Base-by-base conservation (phyloP, 1,284 basidiomycete species). In the Irpex sp. region DNA sequence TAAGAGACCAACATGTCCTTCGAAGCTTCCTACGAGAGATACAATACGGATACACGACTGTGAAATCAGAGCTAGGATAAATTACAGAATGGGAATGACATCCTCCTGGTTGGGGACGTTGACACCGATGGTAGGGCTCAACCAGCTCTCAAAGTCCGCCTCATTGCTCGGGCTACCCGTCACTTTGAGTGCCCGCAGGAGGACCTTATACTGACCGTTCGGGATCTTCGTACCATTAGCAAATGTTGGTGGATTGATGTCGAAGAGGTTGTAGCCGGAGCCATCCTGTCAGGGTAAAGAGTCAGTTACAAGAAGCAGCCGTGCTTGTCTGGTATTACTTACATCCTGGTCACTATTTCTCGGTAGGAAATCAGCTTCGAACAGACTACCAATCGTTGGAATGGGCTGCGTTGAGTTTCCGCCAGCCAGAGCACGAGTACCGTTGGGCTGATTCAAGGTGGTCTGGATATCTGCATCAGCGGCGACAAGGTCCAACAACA, bases 61-160 rank as follows among this genome's bases (percentile, higher is more conserved):
- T 47, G n/a, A 47, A 47, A 11, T 47, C n/a, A 47, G n/a, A 13
- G 3, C 4, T 2, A 47, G n/a, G n/a, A 47, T 47, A 47, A 47
- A 47, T 47, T 47, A 47, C n/a, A 47, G 40, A 47, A 47, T 47
- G n/a, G 40, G 40, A 6, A 47, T 47, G 40, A 52, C 49, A 17
- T 52, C 19, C 49, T 17, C 49, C 21, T 19, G 4, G 49, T 56
- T 57, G 13, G 64, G 67, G 13, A 60, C 70, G 26, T 71, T 59
- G n/a, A 78, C 67, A 5, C 79, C 77, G 21, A 80, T 65, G 56
- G 76, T 66, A 2, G 76, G 77, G 61, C 76, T 78, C 63, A 79
- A 58, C 76, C 82, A 89, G 59, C 79, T 81, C 73, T 89, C 87
- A 69, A 84, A 90, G 71, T 88, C 85, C 48, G 76, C 77, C 67